Base-by-base conservation (phyloP, 2,329 filamentous ascomycete genomes). In the Trichoderma atrobrunneum region DNA sequence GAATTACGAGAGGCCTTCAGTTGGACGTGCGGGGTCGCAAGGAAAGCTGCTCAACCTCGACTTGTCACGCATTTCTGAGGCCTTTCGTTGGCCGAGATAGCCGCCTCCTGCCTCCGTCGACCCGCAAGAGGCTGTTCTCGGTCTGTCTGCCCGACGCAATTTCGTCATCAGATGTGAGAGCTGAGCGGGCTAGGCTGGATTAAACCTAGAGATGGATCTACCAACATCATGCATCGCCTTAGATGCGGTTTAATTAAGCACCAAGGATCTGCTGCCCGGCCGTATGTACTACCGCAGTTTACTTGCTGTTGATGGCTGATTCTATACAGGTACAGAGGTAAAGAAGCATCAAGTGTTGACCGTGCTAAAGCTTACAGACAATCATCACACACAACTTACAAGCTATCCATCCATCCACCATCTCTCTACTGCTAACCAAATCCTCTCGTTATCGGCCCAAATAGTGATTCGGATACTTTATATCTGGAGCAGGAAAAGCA, bases 181-280 rank as follows among this genome's bases (percentile, higher is more conserved):
- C 66, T 61, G 66, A 69, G 66, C n/a, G 56, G 43, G 36, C 66
- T 69, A 60, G 56, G 66, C 66, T 69, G 66, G 26, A 69, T 69
- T 51, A 39, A 69, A 69, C 36, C 66, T 61, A 69, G 66, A 69
- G 56, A 61, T 34, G 66, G 66, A 61, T 61, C 39, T 51, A 21
- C 66, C 56, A 69, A 28, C 66, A 51, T 61, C 8, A 48, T 48
- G 36, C 66, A 34, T 34, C 26, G 36, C 26, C 34, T 32, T 48
- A n/a, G 51, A 48, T 68, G 51, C 56, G 56, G 21, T 36, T 61
- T 28, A n/a, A 61, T 60, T 48, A 43, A 61, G 66, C 66, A 34
- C 54, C 36, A 60, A 34, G 54, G 39, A 48, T 34, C 57, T 34
- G 28, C 66, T 24, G 39, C 34, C 32, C 36, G 16, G 28, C 18